These are phyloP conservation scores for Berkeleyomyces rouxiae DNA, from an alignment of 2,329 filamentous ascomycete species.

Conservation along the genomic window DNA sequence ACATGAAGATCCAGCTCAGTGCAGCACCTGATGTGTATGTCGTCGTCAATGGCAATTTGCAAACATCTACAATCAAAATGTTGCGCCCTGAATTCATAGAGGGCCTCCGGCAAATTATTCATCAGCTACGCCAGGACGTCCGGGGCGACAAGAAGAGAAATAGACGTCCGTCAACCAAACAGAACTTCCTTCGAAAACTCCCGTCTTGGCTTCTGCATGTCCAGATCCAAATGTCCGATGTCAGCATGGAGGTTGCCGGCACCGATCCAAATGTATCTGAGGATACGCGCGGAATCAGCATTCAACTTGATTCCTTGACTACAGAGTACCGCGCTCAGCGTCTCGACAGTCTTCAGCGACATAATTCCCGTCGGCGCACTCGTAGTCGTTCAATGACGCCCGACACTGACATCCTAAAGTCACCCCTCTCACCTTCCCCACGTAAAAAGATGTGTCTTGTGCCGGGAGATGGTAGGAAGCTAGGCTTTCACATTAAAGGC, in stretches of 20 bases:
- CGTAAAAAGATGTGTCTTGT: conserved; percentile 35
- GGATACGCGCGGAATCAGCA: conserved; percentile 62
- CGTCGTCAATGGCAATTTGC: conserved; percentile 58
- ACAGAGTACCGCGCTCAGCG: conserved; percentile 78
- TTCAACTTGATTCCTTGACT: conserved; percentile 78
- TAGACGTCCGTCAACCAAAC: conserved; percentile 36
- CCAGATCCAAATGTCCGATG: conserved; percentile 72
- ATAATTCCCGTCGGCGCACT: conserved; percentile 49
- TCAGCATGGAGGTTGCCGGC: conserved; percentile 80
- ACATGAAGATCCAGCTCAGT: conserved; percentile 69
- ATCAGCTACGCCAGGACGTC: conserved; percentile 58
- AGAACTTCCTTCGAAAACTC: conserved; percentile 59
- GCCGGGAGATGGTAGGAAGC: conserved; percentile 59
- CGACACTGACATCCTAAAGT: conserved; percentile 44
- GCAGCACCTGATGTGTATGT: conserved; percentile 77
- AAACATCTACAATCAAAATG: conserved; percentile 79
- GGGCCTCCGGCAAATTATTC: conserved; percentile 79
- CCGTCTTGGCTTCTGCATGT: conserved; percentile 75
- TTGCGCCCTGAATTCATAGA: conserved; percentile 84
- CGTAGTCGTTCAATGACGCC: conserved; percentile 55
- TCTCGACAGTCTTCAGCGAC: conserved; percentile 44
- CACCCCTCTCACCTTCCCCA: conserved; percentile 20
- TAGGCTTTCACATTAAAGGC: conserved; percentile 66
- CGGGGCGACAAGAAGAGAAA: conserved; percentile 24
- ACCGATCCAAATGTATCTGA: conserved; percentile 70